Base-by-base conservation (phyloP, 179 eudicot genomes). In the Drosera spatulata region DNA sequence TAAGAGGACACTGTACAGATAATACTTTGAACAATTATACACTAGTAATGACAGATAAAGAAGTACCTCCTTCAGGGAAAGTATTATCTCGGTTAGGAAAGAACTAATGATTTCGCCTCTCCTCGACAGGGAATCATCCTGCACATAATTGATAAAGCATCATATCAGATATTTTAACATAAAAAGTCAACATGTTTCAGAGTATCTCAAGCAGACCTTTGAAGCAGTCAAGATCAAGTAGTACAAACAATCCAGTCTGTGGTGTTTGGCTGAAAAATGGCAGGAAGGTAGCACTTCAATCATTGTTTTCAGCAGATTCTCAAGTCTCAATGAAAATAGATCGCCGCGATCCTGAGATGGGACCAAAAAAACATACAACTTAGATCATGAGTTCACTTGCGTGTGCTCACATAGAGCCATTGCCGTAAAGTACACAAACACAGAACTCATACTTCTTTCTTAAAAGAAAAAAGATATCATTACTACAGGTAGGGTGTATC, bases 261-360 rank as follows among this genome's bases (percentile, higher is more conserved):
- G 80, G 60, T 91, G 99, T 64, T 94, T 94, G 52, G 99, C 95
- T 11, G 99, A 80, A 78, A 80, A 82, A 73, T 94, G 99, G 69
- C 99, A 90, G 13, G 75, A 77, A 59, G 90, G 94, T 56, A 87
- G 77, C 73, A 71, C 79, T 65, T 80, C 88, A 61, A 80, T 80
- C 97, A 94, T 86, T 73, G 83, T 65, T 58, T 66, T 64, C 51
- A 78, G 84, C 74, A 94, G 65, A 47, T 80, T 85, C 64, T 82
- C 82, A 55, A 79, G 78, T 61, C 73, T 83, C 45, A 77, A 73
- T 44, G 87, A 74, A 61, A 86, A 75, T 70, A 83, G 83, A 42
- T 72, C 83, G 46, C 83, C 83, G 49, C 73, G 77, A 61, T 70
- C 65, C 99, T 93, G 80, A 50, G 40, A 66, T 3, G n/a, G 67